Evolutionary conservation across 306 rosid species (phyloP).

Genomic region (Ormosia emarginata): DNA sequence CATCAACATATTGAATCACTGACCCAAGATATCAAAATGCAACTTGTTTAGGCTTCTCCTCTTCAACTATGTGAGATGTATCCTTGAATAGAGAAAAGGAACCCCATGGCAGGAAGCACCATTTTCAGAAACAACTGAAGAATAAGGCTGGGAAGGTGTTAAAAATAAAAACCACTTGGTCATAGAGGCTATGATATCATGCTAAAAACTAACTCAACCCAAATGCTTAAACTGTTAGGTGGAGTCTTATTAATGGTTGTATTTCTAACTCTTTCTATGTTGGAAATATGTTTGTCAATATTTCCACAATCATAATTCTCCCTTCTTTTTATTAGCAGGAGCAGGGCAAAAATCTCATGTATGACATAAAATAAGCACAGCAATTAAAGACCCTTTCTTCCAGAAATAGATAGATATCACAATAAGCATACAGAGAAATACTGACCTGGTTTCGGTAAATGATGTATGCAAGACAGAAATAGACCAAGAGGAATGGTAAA

Average conservation of each 20-base stretch:
- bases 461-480: conserved; percentile 75
- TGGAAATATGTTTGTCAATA: not conserved
- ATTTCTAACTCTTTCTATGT: not conserved
- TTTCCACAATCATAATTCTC: not conserved
- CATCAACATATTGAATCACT: not conserved
- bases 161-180: not conserved
- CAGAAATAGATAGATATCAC: conserved; percentile 11
- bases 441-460: conserved; percentile 84
- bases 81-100: conserved; percentile 59
- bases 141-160: conserved; percentile 83
- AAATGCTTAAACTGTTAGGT: not conserved
- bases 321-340: not conserved
- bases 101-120: conserved; percentile 85
- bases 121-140: conserved; percentile 74
- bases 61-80: not conserved
- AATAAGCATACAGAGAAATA: not conserved
- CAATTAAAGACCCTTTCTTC: not conserved
- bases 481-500: conserved; percentile 80
- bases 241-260: not conserved
- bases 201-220: not conserved
- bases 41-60: not conserved
- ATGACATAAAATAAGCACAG: conserved; percentile 2
- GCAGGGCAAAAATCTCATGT: not conserved
- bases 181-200: not conserved
- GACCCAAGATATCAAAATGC: not conserved